phyloP scores from a whole-genome alignment of 148 eudicot species.

The Chenopodium formosanum region DNA sequence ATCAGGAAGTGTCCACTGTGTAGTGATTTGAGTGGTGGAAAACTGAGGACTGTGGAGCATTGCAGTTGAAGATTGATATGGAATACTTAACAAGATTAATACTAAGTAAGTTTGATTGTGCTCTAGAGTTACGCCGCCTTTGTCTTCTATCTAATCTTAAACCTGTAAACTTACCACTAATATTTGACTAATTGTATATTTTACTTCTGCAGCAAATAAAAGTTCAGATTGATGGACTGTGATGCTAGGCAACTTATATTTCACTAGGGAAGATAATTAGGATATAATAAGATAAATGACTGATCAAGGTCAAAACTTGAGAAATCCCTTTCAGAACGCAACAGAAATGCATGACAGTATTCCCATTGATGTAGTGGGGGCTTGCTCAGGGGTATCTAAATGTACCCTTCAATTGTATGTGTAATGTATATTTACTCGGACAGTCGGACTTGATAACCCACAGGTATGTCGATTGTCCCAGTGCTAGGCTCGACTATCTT shows the following conservation, averaged over 20 bases:
- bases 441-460: neutral
- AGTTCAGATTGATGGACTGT: slow-evolving; percentile 18
- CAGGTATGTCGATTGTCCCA: too few relatives aligned
- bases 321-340: neutral
- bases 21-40: slow-evolving; percentile 28
- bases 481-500: neutral
- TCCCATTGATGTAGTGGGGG: neutral
- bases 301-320: neutral
- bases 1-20: slow-evolving; percentile 34
- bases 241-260: slow-evolving; percentile 25
- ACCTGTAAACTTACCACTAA: slow-evolving; percentile 12
- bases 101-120: neutral
- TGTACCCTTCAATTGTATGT: neutral
- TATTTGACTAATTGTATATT: neutral
- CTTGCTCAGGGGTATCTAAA: neutral
- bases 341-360: slow-evolving; percentile 4
- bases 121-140: slow-evolving; percentile 24
- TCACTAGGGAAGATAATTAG: slow-evolving; percentile 11
- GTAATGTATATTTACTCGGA: neutral
- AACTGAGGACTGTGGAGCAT: slow-evolving; percentile 2
- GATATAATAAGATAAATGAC: neutral
- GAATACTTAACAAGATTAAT: neutral
- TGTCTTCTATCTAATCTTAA: slow-evolving; percentile 31
- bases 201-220: slow-evolving; percentile 20
- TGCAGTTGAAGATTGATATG: neutral